These are phyloP conservation scores for Marasmius sp. DNA, from an alignment of 1,284 basidiomycete genomes.

Conservation along the genomic window DNA sequence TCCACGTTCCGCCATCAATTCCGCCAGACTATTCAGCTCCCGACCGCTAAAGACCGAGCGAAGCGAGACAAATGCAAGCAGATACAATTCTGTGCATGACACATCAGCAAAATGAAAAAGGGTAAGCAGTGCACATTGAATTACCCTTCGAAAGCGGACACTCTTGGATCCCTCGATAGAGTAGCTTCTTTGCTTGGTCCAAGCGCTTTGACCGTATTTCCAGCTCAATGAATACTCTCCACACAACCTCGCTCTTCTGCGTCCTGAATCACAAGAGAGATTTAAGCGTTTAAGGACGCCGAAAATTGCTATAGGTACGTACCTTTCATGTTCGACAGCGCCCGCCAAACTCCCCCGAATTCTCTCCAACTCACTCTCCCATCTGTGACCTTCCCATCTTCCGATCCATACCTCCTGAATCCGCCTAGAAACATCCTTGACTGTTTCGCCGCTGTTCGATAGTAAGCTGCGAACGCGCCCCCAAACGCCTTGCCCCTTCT, in stretches of 20 bases:
- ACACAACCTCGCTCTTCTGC: conserved; percentile 65
- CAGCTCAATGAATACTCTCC: conserved; percentile 83
- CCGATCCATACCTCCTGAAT: conserved; percentile 74
- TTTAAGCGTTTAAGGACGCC: neutral
- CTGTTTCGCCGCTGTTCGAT: conserved; percentile 41
- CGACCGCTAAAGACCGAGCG: conserved; percentile 62
- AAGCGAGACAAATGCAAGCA: conserved; percentile 80
- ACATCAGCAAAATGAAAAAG: conserved; percentile 11
- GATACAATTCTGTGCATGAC: conserved; percentile 67
- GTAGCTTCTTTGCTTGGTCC: conserved; percentile 70
- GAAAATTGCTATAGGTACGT: conserved; percentile 17
- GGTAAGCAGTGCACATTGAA: conserved; percentile 2
- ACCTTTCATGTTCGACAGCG: conserved; percentile 68
- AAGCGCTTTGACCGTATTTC: conserved; percentile 68
- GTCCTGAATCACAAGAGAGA: conserved; percentile 46
- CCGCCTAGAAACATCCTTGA: conserved; percentile 59
- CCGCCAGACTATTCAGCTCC: conserved; percentile 71
- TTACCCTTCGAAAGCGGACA: conserved; percentile 81
- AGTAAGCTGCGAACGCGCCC: conserved; percentile 59
- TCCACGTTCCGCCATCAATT: conserved; percentile 83
- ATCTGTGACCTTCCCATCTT: conserved; percentile 72
- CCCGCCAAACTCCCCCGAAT: conserved; percentile 61
- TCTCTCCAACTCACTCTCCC: conserved; percentile 69
- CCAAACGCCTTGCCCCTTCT: conserved; percentile 76
- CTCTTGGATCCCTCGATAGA: conserved; percentile 81